Conservation (phyloP, 345 rosid species). For the Dipteronia sinensis region DNA sequence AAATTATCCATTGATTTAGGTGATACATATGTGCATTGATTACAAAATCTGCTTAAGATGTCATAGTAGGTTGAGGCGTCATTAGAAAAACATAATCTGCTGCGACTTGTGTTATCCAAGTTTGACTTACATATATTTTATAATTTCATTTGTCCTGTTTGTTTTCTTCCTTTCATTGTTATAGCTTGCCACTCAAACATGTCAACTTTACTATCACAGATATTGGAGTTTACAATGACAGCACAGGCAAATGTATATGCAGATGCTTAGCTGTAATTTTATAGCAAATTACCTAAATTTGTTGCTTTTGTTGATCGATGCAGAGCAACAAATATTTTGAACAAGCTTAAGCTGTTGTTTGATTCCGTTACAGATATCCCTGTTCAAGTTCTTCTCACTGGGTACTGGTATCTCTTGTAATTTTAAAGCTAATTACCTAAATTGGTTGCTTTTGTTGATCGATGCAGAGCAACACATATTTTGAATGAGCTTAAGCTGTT, state of each 20-base stretch:
- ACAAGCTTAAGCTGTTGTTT: constrained; percentile 55
- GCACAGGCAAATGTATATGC: neutral
- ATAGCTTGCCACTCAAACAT: neutral
- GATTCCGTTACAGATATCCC: constrained; percentile 57
- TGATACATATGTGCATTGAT: neutral
- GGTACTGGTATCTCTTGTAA: constrained; percentile 42
- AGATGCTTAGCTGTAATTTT: neutral
- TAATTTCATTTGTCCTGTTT: neutral
- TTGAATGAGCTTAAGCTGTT: constrained; percentile 51
- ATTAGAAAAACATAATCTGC: neutral
- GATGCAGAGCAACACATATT: constrained; percentile 66
- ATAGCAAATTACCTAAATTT: neutral
- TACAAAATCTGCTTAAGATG: neutral
- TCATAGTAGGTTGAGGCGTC: neutral
- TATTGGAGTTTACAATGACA: neutral
- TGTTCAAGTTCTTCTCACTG: constrained; percentile 69
- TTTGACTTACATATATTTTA: neutral
- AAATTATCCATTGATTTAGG: neutral
- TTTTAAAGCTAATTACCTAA: neutral
- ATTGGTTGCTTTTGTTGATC: neutral
- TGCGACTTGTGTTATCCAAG: neutral
- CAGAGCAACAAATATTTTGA: constrained; percentile 67
- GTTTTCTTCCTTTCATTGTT: constrained; percentile 2
- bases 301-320: constrained; percentile 4
- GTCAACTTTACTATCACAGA: neutral